Evolutionary conservation across 2,329 filamentous ascomycete species (phyloP), one percentile per base, ranked within the genome.

Genomic region (Monosporascus sp.): DNA sequence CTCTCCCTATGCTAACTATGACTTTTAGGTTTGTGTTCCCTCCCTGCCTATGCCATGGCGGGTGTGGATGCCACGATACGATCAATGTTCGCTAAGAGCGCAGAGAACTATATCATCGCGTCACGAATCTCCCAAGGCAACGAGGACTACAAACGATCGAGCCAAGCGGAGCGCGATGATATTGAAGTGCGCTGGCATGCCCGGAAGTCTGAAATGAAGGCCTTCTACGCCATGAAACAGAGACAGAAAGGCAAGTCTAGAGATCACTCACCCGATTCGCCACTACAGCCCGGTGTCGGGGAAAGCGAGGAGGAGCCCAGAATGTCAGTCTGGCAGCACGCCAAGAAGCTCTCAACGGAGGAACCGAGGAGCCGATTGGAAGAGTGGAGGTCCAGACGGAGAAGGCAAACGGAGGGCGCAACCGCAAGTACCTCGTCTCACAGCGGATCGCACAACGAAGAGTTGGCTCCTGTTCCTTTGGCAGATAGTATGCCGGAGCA

Each of bases 11-110:
- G 20, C 49, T 14, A 22, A 19, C 37, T 19, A 8, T 24, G 11
- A 35, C 48, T 8, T 43, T 5, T 31, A 78, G 84, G 79, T 6
- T 68, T 88, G 17, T 89, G 84, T 81, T 82, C 82, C 1, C 70
- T 95, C 4, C 89, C 90, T 0, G 91, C 87, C 5, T 95, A 94
- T 64, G 81, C 89, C 3, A 87, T 92, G 77, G 89, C 92, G 66
- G 91, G 91, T 2, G 77, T 94, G 1, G 85, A 93, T 62, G 88
- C 88, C 41, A 87, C 93, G 66, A 78, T 94, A 51, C 79, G 85
- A 56, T 90, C 87, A 58, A 71, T 80, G 46, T 87, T 90, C 60
- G 84, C 86, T 24, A 84, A 80, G 45, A 89, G 83, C 57, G 84
- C 90, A 19, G 78, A 89, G 48, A 91, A 89, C 60, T 93, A 93